A percentile compares a stretch with the other conserved stretches of the same genome.
Evolutionary conservation across 169 alveolate genomes (phyloP).

Genomic region (Plasmodium coatneyi): DNA sequence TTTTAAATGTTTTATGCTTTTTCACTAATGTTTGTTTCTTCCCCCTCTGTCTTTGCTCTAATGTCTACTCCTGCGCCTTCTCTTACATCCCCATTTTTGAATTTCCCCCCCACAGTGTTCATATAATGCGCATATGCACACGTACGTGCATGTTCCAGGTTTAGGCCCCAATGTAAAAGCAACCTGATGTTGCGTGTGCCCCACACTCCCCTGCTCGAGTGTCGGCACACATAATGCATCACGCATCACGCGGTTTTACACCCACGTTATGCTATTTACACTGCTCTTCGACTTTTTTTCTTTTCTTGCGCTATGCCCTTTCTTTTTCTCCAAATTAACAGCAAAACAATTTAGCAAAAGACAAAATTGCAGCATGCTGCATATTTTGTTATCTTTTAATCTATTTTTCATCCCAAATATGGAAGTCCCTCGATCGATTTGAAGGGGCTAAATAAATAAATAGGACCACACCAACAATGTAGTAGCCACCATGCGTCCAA

Average conservation of each 20-base stretch:
- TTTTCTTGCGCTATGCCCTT: neutral
- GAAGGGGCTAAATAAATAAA: neutral
- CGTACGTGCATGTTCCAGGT: slow-evolving; percentile 5
- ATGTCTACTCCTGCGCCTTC: neutral
- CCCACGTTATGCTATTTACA: neutral
- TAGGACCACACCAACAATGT: neutral
- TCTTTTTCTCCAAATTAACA: neutral
- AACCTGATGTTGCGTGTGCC: neutral
- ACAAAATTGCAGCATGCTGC: neutral
- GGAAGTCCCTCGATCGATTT: neutral
- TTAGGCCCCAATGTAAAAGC: slow-evolving; percentile 34
- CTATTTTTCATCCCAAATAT: neutral
- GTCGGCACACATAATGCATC: neutral
- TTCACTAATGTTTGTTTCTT: slow-evolving; percentile 29
- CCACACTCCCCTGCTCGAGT: neutral
- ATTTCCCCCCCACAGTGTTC: slow-evolving; percentile 26
- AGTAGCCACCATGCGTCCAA: neutral
- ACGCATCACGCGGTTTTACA: neutral
- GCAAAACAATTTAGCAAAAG: neutral
- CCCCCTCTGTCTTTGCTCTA: neutral
- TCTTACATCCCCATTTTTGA: slow-evolving; percentile 13
- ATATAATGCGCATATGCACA: slow-evolving; percentile 3
- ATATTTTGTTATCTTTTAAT: neutral
- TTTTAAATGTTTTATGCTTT: slow-evolving; percentile 12
- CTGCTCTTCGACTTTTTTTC: neutral